These are phyloP conservation scores for Talaromyces verruculosus DNA, from an alignment of 2,329 filamentous ascomycete genomes.

Conservation along the genomic window DNA sequence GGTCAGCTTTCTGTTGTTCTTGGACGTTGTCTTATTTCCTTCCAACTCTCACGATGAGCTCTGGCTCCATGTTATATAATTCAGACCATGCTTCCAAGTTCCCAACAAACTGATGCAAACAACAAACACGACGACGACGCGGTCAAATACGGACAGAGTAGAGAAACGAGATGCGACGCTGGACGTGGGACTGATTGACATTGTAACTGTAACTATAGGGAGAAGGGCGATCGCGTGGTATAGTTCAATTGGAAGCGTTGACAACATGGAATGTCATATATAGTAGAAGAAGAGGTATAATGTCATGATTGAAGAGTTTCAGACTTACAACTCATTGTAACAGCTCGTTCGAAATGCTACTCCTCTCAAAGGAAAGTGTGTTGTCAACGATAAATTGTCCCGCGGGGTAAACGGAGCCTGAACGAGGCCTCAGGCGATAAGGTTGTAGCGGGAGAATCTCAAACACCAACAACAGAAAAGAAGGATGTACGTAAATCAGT, in stretches of 20 bases:
- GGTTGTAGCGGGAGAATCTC: background rate
- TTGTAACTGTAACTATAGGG: background rate
- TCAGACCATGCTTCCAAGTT: slow-evolving; percentile 20
- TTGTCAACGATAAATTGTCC: background rate
- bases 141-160: slow-evolving; percentile 6
- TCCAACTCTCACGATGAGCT: background rate
- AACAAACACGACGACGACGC: slow-evolving; percentile 16
- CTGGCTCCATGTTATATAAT: slow-evolving; percentile 8
- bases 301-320: background rate
- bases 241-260: background rate
- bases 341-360: background rate
- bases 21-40: background rate
- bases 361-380: background rate
- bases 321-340: slow-evolving; percentile 21
- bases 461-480: background rate
- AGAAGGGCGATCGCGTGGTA: background rate
- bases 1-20: slow-evolving; percentile 4
- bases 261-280: background rate
- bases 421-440: background rate
- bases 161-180: background rate
- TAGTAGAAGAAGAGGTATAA: background rate
- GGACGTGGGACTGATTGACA: background rate
- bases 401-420: background rate
- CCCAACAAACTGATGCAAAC: slow-evolving; percentile 15
- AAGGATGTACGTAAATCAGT: background rate